Base-by-base conservation (phyloP, 257 asterid genomes). In the Ocimum tenuiflorum region DNA sequence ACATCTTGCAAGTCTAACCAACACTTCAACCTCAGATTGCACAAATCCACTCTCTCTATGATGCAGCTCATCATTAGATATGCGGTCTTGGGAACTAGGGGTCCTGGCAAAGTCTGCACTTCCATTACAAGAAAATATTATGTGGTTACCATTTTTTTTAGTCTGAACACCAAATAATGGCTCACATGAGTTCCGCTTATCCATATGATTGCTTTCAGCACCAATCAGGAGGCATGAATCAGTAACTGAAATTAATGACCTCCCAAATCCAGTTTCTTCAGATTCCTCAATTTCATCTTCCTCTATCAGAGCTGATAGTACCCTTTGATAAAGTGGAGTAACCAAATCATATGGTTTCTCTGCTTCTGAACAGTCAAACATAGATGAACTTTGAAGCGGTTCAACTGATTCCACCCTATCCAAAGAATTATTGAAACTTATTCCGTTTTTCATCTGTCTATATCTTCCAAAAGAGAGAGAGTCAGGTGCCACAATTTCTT, bases 241-340 rank as follows among this genome's bases (percentile, higher is more conserved):
- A 50, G 71, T 74, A 63, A 83, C 77, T 46, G 83, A 87, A 67
- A 65, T 77, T 71, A 77, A 56, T n/a, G 63, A 76, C 64, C 78
- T 69, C 72, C 74, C 89, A 69, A 77, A 80, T 67, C 81, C 94
- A 67, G 70, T 83, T 55, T 87, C 91, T 72, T 83, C 88, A 78
- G 64, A 80, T 77, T 78, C 87, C 76, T 86, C 95, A 47, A 77
- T 55, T 50, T 90, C 88, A 72, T 84, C 96, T 63, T 85, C 97
- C 20, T 80, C 48, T 18, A 90, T 87, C 39, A 90, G 80, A 72
- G 97, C 97, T 43, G 97, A 90, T 46, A 90, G 79, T 65, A 90
- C 81, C 73, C 97, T 84, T 71, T 90, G 96, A 78, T 80, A 82
- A 68, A 90, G 86, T 60, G 97, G 88, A 72, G 88, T 65, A 65